Conservation (phyloP, 805 yeast genomes). For the Candida morakotiae region DNA sequence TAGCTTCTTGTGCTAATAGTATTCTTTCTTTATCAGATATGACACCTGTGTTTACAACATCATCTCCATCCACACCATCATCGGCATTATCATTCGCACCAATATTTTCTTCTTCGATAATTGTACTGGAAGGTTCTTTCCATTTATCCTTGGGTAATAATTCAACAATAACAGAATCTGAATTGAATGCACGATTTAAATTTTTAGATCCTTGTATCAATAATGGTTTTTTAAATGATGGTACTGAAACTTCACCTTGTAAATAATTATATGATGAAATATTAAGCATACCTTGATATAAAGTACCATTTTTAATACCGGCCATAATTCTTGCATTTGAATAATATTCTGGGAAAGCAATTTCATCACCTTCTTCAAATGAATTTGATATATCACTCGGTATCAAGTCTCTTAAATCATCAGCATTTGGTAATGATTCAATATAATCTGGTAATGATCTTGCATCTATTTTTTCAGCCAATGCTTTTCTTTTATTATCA, state of each 20-base stretch:
- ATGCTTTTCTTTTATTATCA: constrained; percentile 57
- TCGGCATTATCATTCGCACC: constrained; percentile 61
- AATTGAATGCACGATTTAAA: constrained; percentile 86
- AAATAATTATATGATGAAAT: constrained; percentile 83
- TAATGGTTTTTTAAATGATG: constrained; percentile 76
- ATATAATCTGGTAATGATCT: constrained; percentile 67
- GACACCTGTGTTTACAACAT: constrained; percentile 24
- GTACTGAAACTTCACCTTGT: constrained; percentile 76
- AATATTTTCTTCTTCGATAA: constrained; percentile 68
- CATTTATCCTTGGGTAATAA: constrained; percentile 80
- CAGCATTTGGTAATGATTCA: constrained; percentile 61
- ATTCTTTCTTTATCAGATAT: constrained; percentile 70
- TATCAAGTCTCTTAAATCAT: constrained; percentile 72
- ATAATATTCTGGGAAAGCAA: constrained; percentile 72
- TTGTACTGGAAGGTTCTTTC: constrained; percentile 79
- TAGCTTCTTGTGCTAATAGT: constrained; percentile 73
- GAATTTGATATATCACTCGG: constrained; percentile 37
- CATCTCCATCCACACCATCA: constrained; percentile 39
- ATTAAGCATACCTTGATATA: constrained; percentile 79
- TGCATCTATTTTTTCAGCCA: constrained; percentile 49
- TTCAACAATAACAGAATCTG: constrained; percentile 90
- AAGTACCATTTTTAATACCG: constrained; percentile 81
- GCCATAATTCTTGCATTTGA: constrained; percentile 81
- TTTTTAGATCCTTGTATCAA: constrained; percentile 78
- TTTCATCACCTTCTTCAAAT: constrained; percentile 45